A percentile compares a stretch with the other conserved stretches of the same genome.
Conservation (phyloP, 345 rosid genomes). For the Lepidium sativum region DNA sequence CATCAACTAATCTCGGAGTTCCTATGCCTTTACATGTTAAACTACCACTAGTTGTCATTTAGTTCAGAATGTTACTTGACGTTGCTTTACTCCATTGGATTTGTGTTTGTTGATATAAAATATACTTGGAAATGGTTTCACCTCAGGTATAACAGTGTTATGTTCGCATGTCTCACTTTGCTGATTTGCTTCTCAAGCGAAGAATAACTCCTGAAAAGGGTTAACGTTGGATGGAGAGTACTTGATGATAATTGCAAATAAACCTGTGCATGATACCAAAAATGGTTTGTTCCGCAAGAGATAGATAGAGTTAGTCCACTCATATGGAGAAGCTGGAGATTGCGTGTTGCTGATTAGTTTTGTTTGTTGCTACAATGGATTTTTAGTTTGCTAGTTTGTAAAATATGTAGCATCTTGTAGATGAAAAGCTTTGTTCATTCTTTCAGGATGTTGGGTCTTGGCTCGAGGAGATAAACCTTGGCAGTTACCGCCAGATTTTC, state of each 20-base stretch:
- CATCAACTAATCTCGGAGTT: too few relatives aligned
- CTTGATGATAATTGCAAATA: neutral
- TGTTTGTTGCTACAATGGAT: neutral
- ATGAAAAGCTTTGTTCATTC: neutral
- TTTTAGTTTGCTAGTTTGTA: neutral
- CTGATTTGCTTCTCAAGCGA: neutral
- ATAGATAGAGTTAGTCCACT: too few relatives aligned
- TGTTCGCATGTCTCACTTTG: neutral
- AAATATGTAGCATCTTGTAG: neutral
- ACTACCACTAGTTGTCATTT: too few relatives aligned
- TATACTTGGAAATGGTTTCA: neutral
- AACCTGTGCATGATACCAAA: too few relatives aligned
- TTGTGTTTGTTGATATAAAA: too few relatives aligned
- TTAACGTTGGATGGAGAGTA: neutral
- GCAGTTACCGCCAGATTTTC: constrained; percentile 80
- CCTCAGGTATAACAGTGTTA: neutral
- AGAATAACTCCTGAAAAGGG: neutral
- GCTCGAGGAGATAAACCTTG: constrained; percentile 89
- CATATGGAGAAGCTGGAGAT: neutral
- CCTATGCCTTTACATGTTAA: too few relatives aligned
- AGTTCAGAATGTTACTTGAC: too few relatives aligned
- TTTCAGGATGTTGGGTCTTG: constrained; percentile 90
- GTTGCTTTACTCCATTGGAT: too few relatives aligned
- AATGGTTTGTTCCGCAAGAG: too few relatives aligned
- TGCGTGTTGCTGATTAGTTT: neutral